Evolutionary conservation across 2,329 filamentous ascomycete species (phyloP).

Genomic region (Thelonectria blattea): DNA sequence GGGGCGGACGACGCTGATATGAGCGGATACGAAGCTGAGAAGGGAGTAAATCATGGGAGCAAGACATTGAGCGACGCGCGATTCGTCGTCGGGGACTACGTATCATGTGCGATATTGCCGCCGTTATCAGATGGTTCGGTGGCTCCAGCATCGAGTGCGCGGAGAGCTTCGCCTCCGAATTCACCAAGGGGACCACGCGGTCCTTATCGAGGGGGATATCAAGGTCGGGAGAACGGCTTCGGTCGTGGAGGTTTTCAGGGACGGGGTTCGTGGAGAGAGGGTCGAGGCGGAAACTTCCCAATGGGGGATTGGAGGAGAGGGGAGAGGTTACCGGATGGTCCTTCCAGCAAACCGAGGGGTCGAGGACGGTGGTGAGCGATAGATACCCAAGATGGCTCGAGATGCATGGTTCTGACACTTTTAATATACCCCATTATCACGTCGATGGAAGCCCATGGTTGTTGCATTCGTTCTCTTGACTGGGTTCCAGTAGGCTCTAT

Average conservation of each 20-base stretch:
- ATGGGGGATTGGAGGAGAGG: conserved; percentile 71
- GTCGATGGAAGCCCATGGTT: not conserved
- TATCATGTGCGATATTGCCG: conserved; percentile 81
- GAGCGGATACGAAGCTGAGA: conserved; percentile 38
- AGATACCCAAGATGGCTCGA: not conserved
- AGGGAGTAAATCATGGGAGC: conserved; percentile 62
- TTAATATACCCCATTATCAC: conserved; percentile 40
- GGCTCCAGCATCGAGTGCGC: conserved; percentile 60
- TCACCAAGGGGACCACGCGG: conserved; percentile 32
- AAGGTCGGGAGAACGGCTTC: conserved; percentile 37
- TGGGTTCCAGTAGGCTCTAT: conserved; percentile 38
- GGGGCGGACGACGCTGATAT: conserved; percentile 47
- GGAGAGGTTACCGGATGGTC: conserved; percentile 63
- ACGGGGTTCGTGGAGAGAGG: conserved; percentile 48
- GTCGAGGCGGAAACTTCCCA: conserved; percentile 47
- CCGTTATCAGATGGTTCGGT: conserved; percentile 77
- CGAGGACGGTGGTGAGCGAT: conserved; percentile 39
- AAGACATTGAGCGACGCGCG: conserved; percentile 78
- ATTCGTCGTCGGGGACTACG: conserved; percentile 88
- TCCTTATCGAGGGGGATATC: conserved; percentile 32
- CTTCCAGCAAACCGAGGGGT: conserved; percentile 39
- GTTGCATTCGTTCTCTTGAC: conserved; percentile 26
- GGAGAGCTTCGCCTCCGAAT: conserved; percentile 33
- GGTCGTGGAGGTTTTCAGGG: conserved; percentile 45
- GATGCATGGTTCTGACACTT: conserved; percentile 21